Conservation (phyloP, 164 flowering plant genomes). For the Annona squamosa region DNA sequence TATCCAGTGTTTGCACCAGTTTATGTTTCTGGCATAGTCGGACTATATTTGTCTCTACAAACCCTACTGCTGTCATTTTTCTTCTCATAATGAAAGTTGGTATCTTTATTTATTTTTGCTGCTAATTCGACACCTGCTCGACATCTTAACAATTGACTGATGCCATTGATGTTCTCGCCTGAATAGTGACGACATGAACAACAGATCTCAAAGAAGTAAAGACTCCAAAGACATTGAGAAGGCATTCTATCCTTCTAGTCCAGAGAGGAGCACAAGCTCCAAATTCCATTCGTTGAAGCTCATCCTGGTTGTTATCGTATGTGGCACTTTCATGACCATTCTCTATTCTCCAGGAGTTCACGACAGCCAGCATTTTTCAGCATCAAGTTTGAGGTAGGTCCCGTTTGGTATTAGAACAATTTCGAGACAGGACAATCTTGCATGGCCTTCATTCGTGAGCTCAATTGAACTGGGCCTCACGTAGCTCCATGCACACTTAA, state of each 20-base stretch:
- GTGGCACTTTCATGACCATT: constrained; percentile 48
- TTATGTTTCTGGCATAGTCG: too few relatives aligned
- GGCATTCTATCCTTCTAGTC: constrained; percentile 25
- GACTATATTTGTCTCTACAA: too few relatives aligned
- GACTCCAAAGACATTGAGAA: constrained; percentile 45
- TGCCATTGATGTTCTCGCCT: constrained; percentile 6
- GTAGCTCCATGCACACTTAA: too few relatives aligned
- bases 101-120: background rate
- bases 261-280: constrained; percentile 46
- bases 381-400: constrained; percentile 35
- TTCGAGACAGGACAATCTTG: too few relatives aligned
- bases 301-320: constrained; percentile 38
- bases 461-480: too few relatives aligned
- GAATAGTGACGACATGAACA: constrained; percentile 45
- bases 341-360: constrained; percentile 48
- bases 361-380: constrained; percentile 30
- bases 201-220: constrained; percentile 31
- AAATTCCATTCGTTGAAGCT: constrained; percentile 43
- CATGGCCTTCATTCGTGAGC: too few relatives aligned
- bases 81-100: background rate
- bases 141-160: background rate
- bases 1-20: too few relatives aligned
- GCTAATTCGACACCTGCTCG: background rate
- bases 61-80: too few relatives aligned
- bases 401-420: background rate